These are phyloP conservation scores for Melastoma malabathricum DNA, from an alignment of 345 rosid species.

Conservation along the genomic window DNA sequence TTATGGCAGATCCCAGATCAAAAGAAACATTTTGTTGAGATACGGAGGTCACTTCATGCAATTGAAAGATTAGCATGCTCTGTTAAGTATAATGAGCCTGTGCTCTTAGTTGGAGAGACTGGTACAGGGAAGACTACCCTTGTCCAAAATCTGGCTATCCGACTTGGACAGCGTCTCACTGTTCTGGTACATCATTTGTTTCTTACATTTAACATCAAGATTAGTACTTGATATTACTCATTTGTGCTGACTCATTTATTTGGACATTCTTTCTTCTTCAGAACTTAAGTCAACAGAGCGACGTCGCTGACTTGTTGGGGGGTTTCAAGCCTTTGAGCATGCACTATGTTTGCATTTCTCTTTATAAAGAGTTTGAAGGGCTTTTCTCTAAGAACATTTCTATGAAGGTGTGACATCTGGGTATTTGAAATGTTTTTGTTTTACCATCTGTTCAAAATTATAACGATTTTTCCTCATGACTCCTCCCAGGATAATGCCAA, in stretches of 20 bases:
- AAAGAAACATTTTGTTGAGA: conserved; percentile 50
- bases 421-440: neutral
- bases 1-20: conserved; percentile 37
- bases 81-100: conserved; percentile 75
- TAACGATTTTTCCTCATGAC: conserved; percentile 17
- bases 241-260: neutral
- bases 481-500: conserved; percentile 32
- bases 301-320: conserved; percentile 83
- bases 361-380: conserved; percentile 55
- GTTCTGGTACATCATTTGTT: conserved; percentile 46
- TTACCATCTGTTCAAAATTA: conserved; percentile 2
- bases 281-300: conserved; percentile 99
- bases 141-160: conserved; percentile 70
- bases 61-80: conserved; percentile 86
- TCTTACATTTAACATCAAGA: neutral
- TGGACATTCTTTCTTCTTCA: conserved; percentile 17
- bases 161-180: conserved; percentile 75
- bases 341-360: conserved; percentile 44
- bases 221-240: neutral
- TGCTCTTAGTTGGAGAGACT: conserved; percentile 97
- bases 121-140: conserved; percentile 98
- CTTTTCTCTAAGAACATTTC: conserved; percentile 42
- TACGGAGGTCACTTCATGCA: conserved; percentile 51
- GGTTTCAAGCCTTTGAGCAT: conserved; percentile 92
- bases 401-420: conserved; percentile 29